Conservation (phyloP, 768 basidiomycete genomes). For the Boletus speciosus region DNA sequence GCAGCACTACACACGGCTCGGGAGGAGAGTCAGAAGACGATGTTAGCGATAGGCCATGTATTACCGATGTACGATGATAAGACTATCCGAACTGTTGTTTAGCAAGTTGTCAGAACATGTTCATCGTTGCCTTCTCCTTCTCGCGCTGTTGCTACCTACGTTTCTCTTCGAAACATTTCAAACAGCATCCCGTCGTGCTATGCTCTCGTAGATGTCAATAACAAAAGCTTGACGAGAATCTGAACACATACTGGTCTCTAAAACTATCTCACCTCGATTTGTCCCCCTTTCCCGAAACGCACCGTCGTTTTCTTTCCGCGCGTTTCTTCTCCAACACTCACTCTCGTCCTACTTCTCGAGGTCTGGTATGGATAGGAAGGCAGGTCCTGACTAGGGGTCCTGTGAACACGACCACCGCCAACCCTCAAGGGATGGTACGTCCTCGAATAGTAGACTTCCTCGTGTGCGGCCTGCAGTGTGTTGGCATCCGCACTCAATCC, state of each 20-base stretch:
- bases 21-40: not conserved
- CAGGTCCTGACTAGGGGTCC: slow-evolving; percentile 43
- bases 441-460: slow-evolving; percentile 48
- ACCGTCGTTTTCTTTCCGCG: slow-evolving; percentile 66
- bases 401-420: not conserved
- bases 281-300: slow-evolving; percentile 66
- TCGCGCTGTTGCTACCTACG: too few species aligned
- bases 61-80: not conserved
- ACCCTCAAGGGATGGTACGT: slow-evolving; percentile 32
- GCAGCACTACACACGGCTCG: too few species aligned
- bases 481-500: slow-evolving; percentile 54
- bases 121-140: slow-evolving; percentile 47
- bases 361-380: slow-evolving; percentile 42
- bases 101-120: slow-evolving; percentile 92
- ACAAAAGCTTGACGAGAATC: too few species aligned
- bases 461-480: slow-evolving; percentile 55
- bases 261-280: slow-evolving; percentile 23
- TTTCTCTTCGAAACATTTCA: too few species aligned
- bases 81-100: slow-evolving; percentile 59
- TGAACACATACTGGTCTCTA: not conserved
- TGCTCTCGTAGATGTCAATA: too few species aligned
- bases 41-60: not conserved
- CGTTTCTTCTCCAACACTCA: slow-evolving; percentile 83
- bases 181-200: too few species aligned
- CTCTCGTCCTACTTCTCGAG: slow-evolving; percentile 47